Base-by-base conservation (phyloP, 2,329 filamentous ascomycete genomes). In the Xylariaceae sp. region DNA sequence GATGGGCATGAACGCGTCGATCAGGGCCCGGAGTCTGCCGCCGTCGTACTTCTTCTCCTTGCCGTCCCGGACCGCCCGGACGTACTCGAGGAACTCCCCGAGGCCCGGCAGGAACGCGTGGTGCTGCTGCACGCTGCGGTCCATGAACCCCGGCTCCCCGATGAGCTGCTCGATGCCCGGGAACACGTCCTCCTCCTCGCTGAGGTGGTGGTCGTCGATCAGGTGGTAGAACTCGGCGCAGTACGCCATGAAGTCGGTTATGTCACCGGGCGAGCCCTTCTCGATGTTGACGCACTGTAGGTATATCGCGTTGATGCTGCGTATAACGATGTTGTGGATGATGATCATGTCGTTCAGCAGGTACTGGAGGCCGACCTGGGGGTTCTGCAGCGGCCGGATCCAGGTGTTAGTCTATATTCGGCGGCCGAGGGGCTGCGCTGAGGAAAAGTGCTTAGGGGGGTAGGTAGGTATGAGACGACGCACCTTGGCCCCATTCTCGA, bases 101-200 rank as follows among this genome's bases (percentile, higher is more conserved):
- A 79, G 51, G 0, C 75, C 75, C 1, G 61, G 62, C 16, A 73
- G 67, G 53, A 80, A 79, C 1, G 65, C 63, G 7, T 69, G 65
- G 56, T 79, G 77, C 50, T 80, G 75, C 18, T 71, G 70, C 2
- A 78, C 65, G 57, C 76, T 79, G 44, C 54, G 62, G 14, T 75
- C 73, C 75, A 79, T 78, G 20, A 77, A 56, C 1, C 72, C 73
- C 40, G 65, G 60, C 10, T 72, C 68, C 0, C 71, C 74, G 2
- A 69, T 57, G 20, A 74, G 51, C 37, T 64, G 54, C 55, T 77
- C 73, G 10, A 79, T 67, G 2, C 65, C 63, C 0, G 75, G 73
- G 57, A 80, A 79, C 41, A 77, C 66, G 20, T 59, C 40, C 2
- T 56, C 60, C 49, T 79, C 77, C 56, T 79, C 77, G 0, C 59